Evolutionary conservation across 768 basidiomycete species (phyloP).

Genomic region (Calocybe cyanea): DNA sequence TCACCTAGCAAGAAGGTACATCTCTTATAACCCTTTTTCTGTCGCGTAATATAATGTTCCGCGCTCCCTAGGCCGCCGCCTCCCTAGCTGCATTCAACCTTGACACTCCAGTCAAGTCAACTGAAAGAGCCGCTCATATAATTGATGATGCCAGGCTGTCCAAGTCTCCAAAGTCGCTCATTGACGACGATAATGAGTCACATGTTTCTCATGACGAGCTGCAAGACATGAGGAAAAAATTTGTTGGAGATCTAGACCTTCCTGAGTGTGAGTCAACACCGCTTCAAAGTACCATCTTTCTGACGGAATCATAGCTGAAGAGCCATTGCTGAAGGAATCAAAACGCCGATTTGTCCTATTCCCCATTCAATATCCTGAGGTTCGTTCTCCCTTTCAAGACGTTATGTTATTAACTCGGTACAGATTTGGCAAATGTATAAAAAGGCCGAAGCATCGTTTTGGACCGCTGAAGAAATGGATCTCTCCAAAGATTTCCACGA

Average conservation of each 20-base stretch:
- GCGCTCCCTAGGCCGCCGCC: conserved; percentile 33
- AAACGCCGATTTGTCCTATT: conserved; percentile 86
- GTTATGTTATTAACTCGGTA: not conserved
- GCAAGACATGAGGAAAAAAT: conserved; percentile 36
- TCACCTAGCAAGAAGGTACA: conserved; percentile 54
- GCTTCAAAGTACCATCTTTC: not conserved
- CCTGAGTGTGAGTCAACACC: conserved; percentile 44
- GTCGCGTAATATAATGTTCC: conserved; percentile 5
- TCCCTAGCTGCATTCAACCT: conserved; percentile 41
- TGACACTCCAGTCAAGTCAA: conserved; percentile 18
- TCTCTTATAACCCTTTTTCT: conserved; percentile 2
- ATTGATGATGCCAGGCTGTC: conserved; percentile 18
- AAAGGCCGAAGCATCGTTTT: conserved; percentile 90
- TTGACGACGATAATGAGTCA: conserved; percentile 11
- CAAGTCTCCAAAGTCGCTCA: conserved; percentile 14
- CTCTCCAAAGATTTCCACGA: conserved; percentile 82
- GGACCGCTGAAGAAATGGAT: conserved; percentile 93
- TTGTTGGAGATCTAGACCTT: conserved; percentile 70
- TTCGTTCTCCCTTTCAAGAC: conserved; percentile 23
- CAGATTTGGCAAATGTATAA: conserved; percentile 98
- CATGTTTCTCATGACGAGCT: conserved; percentile 4
- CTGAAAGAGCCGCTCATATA: conserved; percentile 1
- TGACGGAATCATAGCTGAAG: conserved; percentile 45
- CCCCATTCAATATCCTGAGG: conserved; percentile 91
- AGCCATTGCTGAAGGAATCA: conserved; percentile 77